Evolutionary conservation across 1,284 basidiomycete species (phyloP), one percentile per base, ranked within the genome.

Genomic region (Microbotryomycetes sp.): DNA sequence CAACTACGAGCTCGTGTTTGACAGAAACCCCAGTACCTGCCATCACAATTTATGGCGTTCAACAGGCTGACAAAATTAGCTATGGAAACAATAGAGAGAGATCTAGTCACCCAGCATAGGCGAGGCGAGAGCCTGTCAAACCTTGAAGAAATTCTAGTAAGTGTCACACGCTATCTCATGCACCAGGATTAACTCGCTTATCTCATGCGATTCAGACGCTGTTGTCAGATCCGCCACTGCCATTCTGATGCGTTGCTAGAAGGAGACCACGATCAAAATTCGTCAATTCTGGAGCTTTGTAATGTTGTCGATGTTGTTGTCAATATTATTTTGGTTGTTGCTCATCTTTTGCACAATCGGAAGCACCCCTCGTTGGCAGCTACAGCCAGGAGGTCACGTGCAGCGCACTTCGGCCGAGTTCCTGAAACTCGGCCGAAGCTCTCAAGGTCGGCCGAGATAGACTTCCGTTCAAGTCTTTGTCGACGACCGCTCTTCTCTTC

Each of bases 101-200:
- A 48, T 16, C 28, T 29, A 31, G 15, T n/a, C 22, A 19, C 31
- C 23, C n/a, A n/a, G 22, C 46, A 56, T 19, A 25, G 25, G 9
- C 36, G 19, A 42, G 36, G 36, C 36, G 19, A 42, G 36, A 1
- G 16, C 4, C 19, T 12, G 16, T 54, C 61, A 3, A 51, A 26
- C 16, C 12, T 67, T 1, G 65, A 67, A 32, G 65, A 62, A 30
- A 30, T 65, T 1, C 42, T 67, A n/a, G 65, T 64, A 42, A 47
- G 52, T 22, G 49, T 47, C 15, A 3, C 0, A 14, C 22, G n/a
- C 26, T 56, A 25, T 7, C 36, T 23, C n/a, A 22, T 3, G n/a
- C n/a, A n/a, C n/a, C n/a, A n/a, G n/a, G n/a, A n/a, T n/a, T n/a
- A n/a, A n/a, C n/a, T n/a, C n/a, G n/a, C n/a, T n/a, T n/a, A n/a